These are phyloP conservation scores for Heterobasidion parviporum DNA, from an alignment of 1,284 basidiomycete species.

Conservation along the genomic window DNA sequence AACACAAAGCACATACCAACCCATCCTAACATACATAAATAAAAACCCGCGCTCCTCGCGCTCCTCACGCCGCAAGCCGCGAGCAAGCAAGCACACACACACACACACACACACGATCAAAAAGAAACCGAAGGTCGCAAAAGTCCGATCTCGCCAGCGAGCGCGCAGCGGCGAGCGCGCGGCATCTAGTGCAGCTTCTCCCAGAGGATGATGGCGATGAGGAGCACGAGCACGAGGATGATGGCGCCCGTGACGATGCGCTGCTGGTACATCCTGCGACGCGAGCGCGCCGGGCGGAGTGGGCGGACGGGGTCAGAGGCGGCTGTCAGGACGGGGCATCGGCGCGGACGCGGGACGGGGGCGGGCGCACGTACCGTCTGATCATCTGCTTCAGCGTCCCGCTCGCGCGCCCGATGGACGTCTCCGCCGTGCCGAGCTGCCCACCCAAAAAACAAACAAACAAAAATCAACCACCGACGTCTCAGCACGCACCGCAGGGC, in stretches of 20 bases:
- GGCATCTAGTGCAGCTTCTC: slow-evolving; percentile 39
- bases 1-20: too few relatives aligned
- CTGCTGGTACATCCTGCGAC: slow-evolving; percentile 76
- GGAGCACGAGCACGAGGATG: slow-evolving; percentile 57
- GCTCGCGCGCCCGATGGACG: slow-evolving; percentile 65
- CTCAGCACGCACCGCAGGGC: too few relatives aligned
- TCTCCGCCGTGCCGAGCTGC: slow-evolving; percentile 66
- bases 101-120: background rate
- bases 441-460: too few relatives aligned
- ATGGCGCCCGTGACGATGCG: slow-evolving; percentile 65
- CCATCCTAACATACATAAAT: too few relatives aligned
- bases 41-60: too few relatives aligned
- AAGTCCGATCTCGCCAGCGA: background rate
- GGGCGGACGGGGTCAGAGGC: slow-evolving; percentile 18
- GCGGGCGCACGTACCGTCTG: slow-evolving; percentile 41
- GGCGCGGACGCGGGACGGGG: background rate
- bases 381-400: slow-evolving; percentile 75
- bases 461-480: too few relatives aligned
- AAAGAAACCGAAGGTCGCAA: background rate
- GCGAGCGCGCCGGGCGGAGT: slow-evolving; percentile 6
- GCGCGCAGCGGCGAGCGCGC: background rate
- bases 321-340: slow-evolving; percentile 7
- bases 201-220: slow-evolving; percentile 68
- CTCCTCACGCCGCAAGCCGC: too few relatives aligned
- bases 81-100: background rate